Percentiles rank a stretch among this genome's conserved stretches.
Evolutionary conservation across 2,329 filamentous ascomycete genomes (phyloP).

Genomic region (Microdochium bolleyi): DNA sequence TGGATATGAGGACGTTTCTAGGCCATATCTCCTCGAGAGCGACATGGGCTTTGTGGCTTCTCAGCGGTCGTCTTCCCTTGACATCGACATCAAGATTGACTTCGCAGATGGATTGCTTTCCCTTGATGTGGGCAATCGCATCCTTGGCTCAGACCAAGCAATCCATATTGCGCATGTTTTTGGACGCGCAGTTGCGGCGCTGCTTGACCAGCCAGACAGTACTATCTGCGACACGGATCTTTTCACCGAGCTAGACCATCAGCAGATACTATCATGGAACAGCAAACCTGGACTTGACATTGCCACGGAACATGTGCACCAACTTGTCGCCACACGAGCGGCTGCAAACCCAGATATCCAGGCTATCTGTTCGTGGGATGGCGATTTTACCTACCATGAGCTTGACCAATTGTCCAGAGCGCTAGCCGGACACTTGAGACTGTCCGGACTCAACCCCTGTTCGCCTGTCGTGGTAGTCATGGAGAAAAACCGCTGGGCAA

Average conservation of each 20-base stretch:
- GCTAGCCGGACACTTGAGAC: slow-evolving; percentile 17
- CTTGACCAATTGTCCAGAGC: slow-evolving; percentile 17
- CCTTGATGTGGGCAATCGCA: slow-evolving; percentile 34
- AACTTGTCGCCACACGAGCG: slow-evolving; percentile 33
- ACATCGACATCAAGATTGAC: slow-evolving; percentile 35
- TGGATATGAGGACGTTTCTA: slow-evolving; percentile 24
- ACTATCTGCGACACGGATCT: slow-evolving; percentile 38
- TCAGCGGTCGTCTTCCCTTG: slow-evolving; percentile 36
- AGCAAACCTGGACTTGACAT: slow-evolving; percentile 31
- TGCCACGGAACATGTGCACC: slow-evolving; percentile 33
- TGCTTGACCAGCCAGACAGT: slow-evolving; percentile 31
- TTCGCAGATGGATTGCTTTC: slow-evolving; percentile 32
- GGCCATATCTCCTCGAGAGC: slow-evolving; percentile 15
- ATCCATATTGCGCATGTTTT: slow-evolving; percentile 43
- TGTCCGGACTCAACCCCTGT: slow-evolving; percentile 16
- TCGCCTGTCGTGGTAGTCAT: slow-evolving; percentile 56
- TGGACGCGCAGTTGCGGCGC: slow-evolving; percentile 38
- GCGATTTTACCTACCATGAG: slow-evolving; percentile 18
- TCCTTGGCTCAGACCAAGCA: slow-evolving; percentile 33
- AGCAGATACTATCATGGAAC: slow-evolving; percentile 45
- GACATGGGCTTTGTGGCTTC: slow-evolving; percentile 27
- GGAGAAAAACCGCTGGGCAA: slow-evolving; percentile 61
- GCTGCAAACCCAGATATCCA: slow-evolving; percentile 26
- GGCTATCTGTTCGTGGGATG: slow-evolving; percentile 22
- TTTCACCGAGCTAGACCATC: slow-evolving; percentile 46